These are phyloP conservation scores for Acorus gramineus DNA, from an alignment of 106 monocot genomes.

Conservation along the genomic window DNA sequence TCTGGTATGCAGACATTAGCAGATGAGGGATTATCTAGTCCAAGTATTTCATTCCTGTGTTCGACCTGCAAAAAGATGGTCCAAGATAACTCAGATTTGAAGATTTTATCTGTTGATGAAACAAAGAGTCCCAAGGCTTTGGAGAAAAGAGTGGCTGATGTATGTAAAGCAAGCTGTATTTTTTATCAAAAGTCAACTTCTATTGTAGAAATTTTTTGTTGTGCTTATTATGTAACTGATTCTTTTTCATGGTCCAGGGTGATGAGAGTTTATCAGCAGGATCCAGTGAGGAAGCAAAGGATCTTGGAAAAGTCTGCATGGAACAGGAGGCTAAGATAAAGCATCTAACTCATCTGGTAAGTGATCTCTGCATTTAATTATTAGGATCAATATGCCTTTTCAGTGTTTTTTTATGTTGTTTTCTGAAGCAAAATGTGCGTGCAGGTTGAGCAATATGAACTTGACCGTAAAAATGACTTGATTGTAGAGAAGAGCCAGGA, in stretches of 20 bases:
- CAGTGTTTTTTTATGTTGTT: neutral
- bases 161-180: slow-evolving; percentile 1
- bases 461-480: slow-evolving; percentile 9
- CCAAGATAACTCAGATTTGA: slow-evolving; percentile 10
- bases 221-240: neutral
- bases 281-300: slow-evolving; percentile 20
- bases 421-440: neutral
- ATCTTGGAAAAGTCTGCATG: slow-evolving; percentile 43
- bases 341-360: slow-evolving; percentile 45
- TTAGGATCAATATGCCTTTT: no score
- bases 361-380: no score
- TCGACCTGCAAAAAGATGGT: slow-evolving; percentile 39
- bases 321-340: slow-evolving; percentile 55
- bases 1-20: slow-evolving; percentile 11
- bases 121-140: slow-evolving; percentile 3
- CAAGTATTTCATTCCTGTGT: slow-evolving; percentile 27
- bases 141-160: slow-evolving; percentile 15
- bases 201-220: no score
- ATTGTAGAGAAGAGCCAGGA: slow-evolving; percentile 6
- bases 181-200: no score
- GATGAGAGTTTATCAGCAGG: neutral
- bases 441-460: slow-evolving; percentile 50
- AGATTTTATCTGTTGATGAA: slow-evolving; percentile 14
- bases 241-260: slow-evolving; percentile 12
- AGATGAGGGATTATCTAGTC: neutral